Evolutionary conservation across 352 stramenopile genomes (phyloP).

Genomic region (Phytopythium litorale): DNA sequence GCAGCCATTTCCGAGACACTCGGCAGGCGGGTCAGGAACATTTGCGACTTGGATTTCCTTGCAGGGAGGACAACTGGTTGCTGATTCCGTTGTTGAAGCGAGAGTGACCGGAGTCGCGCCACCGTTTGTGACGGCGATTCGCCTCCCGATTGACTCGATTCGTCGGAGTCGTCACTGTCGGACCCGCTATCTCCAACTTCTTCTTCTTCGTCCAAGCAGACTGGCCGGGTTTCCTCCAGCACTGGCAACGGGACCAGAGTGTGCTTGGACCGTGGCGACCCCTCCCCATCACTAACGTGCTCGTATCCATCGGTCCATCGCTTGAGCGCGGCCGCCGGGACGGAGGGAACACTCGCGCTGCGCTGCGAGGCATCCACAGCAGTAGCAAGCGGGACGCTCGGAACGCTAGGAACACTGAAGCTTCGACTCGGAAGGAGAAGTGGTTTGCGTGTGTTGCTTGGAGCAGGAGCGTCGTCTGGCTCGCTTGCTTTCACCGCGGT

Average conservation of each 20-base stretch:
- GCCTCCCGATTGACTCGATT: not conserved
- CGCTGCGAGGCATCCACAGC: conserved; percentile 4
- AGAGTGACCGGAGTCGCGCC: conserved; percentile 16
- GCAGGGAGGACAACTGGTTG: conserved; percentile 14
- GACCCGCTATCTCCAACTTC: conserved; percentile 13
- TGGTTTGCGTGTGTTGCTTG: not conserved
- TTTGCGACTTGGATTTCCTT: conserved; percentile 19
- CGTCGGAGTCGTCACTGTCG: conserved; percentile 13
- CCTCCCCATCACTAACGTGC: not conserved
- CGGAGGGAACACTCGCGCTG: conserved; percentile 21
- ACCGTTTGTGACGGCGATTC: not conserved
- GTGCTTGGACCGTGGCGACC: conserved; percentile 8
- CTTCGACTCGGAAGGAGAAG: conserved; percentile 13
- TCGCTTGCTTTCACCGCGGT: not conserved
- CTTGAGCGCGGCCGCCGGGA: conserved; percentile 8
- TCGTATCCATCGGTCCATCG: conserved; percentile 14
- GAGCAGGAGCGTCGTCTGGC: not conserved
- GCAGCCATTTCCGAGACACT: conserved; percentile 26
- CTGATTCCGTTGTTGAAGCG: conserved; percentile 12
- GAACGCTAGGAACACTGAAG: conserved; percentile 18
- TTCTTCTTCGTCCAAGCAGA: not conserved
- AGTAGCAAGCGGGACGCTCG: not conserved
- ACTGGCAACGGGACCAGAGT: conserved; percentile 10
- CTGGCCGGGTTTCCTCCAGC: conserved; percentile 6
- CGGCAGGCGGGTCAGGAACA: conserved; percentile 24